A percentile compares a stretch with the other conserved stretches of the same genome.
phyloP scores from a whole-genome alignment of 441 rosid species.

The Gossypium trilobum region DNA sequence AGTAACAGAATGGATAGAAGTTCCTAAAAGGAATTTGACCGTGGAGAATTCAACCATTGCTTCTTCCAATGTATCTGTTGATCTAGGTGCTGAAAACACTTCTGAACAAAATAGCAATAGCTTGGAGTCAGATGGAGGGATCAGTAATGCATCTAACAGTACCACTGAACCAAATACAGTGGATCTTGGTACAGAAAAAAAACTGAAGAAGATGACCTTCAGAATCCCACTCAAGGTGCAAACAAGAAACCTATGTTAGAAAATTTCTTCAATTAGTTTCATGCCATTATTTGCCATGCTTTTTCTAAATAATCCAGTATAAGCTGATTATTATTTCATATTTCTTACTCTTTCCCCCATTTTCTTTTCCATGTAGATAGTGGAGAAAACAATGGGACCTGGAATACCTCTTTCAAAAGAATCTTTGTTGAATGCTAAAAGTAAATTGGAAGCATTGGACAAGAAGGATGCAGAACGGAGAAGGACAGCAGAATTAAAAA shows the following conservation, averaged over 20 bases:
- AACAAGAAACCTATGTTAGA: background rate
- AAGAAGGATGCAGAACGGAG: conserved; percentile 75
- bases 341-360: background rate
- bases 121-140: conserved; percentile 37
- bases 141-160: conserved; percentile 27
- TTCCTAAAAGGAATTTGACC: conserved; percentile 64
- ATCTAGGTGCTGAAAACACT: conserved; percentile 34
- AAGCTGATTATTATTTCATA: background rate
- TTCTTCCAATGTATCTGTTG: conserved; percentile 40
- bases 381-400: conserved; percentile 69
- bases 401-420: conserved; percentile 63
- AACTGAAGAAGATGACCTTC: conserved; percentile 70
- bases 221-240: conserved; percentile 78
- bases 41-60: conserved; percentile 50
- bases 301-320: background rate
- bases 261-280: background rate
- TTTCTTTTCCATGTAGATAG: conserved; percentile 40
- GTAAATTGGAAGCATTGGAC: conserved; percentile 65
- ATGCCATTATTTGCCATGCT: background rate
- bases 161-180: conserved; percentile 32
- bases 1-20: conserved; percentile 91
- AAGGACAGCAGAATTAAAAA: conserved; percentile 86
- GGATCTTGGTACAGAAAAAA: conserved; percentile 59
- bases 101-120: conserved; percentile 46
- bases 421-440: conserved; percentile 53